Evolutionary conservation across 2,329 filamentous ascomycete species (phyloP), one percentile per base, ranked within the genome.

Genomic region (Phialocephala subalpina): DNA sequence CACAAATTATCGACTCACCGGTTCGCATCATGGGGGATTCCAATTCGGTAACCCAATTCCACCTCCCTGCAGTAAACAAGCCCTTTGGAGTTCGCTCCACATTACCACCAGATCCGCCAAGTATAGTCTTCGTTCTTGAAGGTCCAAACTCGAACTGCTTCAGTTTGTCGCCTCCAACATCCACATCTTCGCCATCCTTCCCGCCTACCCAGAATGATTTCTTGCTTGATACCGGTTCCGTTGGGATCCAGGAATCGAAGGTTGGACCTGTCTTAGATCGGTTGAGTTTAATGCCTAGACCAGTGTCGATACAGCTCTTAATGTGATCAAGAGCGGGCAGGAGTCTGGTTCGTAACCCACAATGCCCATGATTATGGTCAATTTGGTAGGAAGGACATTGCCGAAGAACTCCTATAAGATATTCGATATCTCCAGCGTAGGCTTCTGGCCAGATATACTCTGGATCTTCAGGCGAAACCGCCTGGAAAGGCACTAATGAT

Each of bases 351-450:
- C 90, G 82, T 42, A 92, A 81, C 1, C 92, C 92, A 74, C 92
- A 94, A 76, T 93, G 91, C 1, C 83, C 83, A 76, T 94, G 92
- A 74, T 93, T 82, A 69, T 84, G 85, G 77, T 94, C 90, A 66
- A 94, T 85, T 76, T 94, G 92, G 74, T 94, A 94, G 63, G 83
- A 85, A 0, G 91, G 89, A 58, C 86, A 88, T 77, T 93, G 88
- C 42, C 87, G 84, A 25, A 94, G 79, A 0, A 83, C 82, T 11
- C 85, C 79, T 18, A 94, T 75, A 1, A 94, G 74, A 29, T 84
- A 80, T 62, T 87, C 82, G 2, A 93, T 80, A 67, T 92, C 88
- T n/a, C 88, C 82, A 35, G 82, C 79, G 27, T 89, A 87, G 11
- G 73, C 68, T 58, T 76, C 74, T 3, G 74, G 75, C 74, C 74